These are phyloP conservation scores for Phytophthora quininea DNA, from an alignment of 352 stramenopile species.

Conservation along the genomic window DNA sequence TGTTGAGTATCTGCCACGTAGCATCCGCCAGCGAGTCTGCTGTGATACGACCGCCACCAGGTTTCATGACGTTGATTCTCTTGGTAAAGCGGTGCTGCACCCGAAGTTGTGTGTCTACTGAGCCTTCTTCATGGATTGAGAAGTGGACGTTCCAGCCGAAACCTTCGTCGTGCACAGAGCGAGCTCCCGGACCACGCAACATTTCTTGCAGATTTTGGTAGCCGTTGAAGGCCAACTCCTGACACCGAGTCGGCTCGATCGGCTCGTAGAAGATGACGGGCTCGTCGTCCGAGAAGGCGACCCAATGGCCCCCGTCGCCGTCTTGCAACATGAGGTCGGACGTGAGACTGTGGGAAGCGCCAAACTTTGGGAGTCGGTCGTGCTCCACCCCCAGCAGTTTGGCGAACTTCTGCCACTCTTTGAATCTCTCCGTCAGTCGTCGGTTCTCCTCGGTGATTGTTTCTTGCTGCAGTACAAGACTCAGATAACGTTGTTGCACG, in stretches of 20 bases:
- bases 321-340: conserved; percentile 21
- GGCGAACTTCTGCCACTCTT: conserved; percentile 31
- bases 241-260: conserved; percentile 21
- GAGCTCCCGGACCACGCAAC: conserved; percentile 19
- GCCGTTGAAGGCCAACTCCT: conserved; percentile 25
- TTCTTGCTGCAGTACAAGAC: conserved; percentile 34
- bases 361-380: conserved; percentile 14
- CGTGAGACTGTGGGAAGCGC: conserved; percentile 1
- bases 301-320: conserved; percentile 19
- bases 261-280: conserved; percentile 36
- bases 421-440: conserved; percentile 25
- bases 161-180: conserved; percentile 33
- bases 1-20: conserved; percentile 47
- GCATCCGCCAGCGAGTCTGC: conserved; percentile 34
- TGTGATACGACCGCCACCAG: conserved; percentile 32
- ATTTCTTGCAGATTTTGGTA: conserved; percentile 37
- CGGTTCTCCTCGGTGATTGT: conserved; percentile 36
- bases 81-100: conserved; percentile 51
- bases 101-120: conserved; percentile 5
- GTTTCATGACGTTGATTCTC: conserved; percentile 29
- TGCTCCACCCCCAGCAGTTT: conserved; percentile 31
- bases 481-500: conserved; percentile 38
- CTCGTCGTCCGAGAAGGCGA: conserved; percentile 34
- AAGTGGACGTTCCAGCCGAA: conserved; percentile 43
- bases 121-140: conserved; percentile 26